A percentile compares a stretch with the other conserved stretches of the same genome.
phyloP scores from a whole-genome alignment of 2,329 filamentous ascomycete species.

The Cercospora brassicicola region DNA sequence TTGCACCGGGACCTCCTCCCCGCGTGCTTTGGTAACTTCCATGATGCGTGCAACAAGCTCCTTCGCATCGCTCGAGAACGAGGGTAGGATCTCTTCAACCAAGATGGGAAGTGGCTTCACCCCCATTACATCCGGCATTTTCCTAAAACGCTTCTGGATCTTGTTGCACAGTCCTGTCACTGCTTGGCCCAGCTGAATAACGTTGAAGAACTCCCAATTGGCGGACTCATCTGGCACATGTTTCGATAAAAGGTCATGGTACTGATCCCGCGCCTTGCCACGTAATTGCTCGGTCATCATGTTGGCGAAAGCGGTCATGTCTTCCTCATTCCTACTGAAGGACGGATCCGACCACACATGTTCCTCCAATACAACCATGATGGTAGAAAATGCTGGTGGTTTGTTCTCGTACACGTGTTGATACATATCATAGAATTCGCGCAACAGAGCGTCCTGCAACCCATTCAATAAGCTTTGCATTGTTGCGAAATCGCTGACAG shows the following conservation, averaged over 20 bases:
- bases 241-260: constrained; percentile 73
- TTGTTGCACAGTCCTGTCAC: constrained; percentile 83
- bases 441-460: constrained; percentile 77
- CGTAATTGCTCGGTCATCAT: constrained; percentile 72
- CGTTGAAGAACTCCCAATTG: constrained; percentile 86
- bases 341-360: constrained; percentile 77
- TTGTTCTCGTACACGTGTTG: constrained; percentile 89
- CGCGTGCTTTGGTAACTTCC: constrained; percentile 66
- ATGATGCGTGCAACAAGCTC: constrained; percentile 83
- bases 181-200: constrained; percentile 82
- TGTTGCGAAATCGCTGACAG: constrained; percentile 50
- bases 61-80: constrained; percentile 84
- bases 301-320: constrained; percentile 69
- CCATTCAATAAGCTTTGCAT: constrained; percentile 74
- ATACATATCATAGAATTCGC: constrained; percentile 84
- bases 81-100: constrained; percentile 79
- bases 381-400: constrained; percentile 72
- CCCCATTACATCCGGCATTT: constrained; percentile 84
- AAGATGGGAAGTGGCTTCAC: constrained; percentile 68
- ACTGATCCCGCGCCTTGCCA: constrained; percentile 74
- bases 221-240: constrained; percentile 77
- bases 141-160: constrained; percentile 88
- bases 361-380: constrained; percentile 77
- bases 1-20: constrained; percentile 76
- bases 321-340: constrained; percentile 70